Base-by-base conservation (phyloP, 2,329 filamentous ascomycete genomes). In the Cladosporium sphaerospermum region DNA sequence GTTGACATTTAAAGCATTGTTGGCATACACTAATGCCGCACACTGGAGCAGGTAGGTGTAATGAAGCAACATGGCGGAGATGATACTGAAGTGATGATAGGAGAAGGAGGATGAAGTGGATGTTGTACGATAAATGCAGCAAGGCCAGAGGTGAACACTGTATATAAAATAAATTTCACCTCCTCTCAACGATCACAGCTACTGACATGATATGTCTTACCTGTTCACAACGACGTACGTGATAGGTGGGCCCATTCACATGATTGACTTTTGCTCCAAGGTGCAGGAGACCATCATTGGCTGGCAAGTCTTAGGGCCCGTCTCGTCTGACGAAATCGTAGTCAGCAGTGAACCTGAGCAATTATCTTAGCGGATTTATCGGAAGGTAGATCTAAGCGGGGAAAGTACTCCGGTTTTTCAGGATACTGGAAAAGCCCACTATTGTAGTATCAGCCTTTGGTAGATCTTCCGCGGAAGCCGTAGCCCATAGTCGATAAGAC, bases 1-100 rank as follows among this genome's bases (percentile, higher is more conserved):
- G 28, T 45, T 45, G 43, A 45, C 43, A 16, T 33, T 45, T 10
- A 45, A 34, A 8, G 43, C 43, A 45, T 45, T 33, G 28, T 45
- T 45, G 5, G 43, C 43, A 34, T 45, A 18, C 19, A 18, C 40
- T 18, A 41, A 41, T 41, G 39, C 14, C 39, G 39, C 39, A 41
- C 14, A 41, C 39, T 41, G 39, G 39, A 41, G 39, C 14, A 41
- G 39, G 39, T 8, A 41, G 39, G 39, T 41, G 39, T 41, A 41
- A 41, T 41, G 39, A 41, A 41, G 39, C 39, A 41, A 41, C 39
- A 41, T 41, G 39, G 14, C 39, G 39, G 14, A 41, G 39, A 18
- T 41, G 14, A 14, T 41, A 18, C 39, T 41, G 14, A 41, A 41
- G 39, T 41, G 14, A 41, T 41, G 14, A 41, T 41, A 18, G 39